Conservation (phyloP, 768 basidiomycete genomes). For the Boletus pseudopeckii region DNA sequence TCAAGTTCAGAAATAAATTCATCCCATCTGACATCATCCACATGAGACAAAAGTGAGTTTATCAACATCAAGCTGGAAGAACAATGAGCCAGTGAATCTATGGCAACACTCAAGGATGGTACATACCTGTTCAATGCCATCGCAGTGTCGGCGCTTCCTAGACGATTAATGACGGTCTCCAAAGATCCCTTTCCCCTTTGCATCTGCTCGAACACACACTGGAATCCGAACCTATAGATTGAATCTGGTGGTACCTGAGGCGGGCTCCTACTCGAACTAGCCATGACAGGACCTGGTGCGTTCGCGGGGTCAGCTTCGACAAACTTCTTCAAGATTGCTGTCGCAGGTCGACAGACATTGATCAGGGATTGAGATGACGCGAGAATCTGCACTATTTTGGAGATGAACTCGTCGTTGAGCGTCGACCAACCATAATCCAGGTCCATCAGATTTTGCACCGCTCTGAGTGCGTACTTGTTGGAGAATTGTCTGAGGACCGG, state of each 20-base stretch:
- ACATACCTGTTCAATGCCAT: constrained; percentile 79
- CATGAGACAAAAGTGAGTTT: constrained; percentile 78
- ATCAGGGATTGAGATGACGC: constrained; percentile 73
- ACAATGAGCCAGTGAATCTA: constrained; percentile 6
- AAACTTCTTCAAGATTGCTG: constrained; percentile 83
- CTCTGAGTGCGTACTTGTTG: constrained; percentile 73
- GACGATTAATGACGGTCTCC: constrained; percentile 76
- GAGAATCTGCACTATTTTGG: constrained; percentile 73
- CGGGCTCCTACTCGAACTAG: constrained; percentile 58
- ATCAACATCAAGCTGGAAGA: constrained; percentile 78
- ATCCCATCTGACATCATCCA: constrained; percentile 74
- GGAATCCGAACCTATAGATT: constrained; percentile 81
- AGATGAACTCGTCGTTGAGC: constrained; percentile 71
- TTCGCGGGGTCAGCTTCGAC: constrained; percentile 81
- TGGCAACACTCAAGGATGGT: neutral
- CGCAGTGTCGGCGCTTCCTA: constrained; percentile 79
- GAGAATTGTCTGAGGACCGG: constrained; percentile 7
- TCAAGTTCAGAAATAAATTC: constrained; percentile 76
- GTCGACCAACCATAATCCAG: constrained; percentile 77
- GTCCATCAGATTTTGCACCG: constrained; percentile 88
- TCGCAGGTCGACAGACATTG: constrained; percentile 90
- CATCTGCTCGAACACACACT: constrained; percentile 80
- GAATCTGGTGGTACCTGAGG: constrained; percentile 61
- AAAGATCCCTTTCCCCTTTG: constrained; percentile 64
- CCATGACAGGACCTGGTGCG: constrained; percentile 53